Evolutionary conservation across 1,284 basidiomycete genomes (phyloP).

Genomic region (Cutaneotrichosporon curvatum): DNA sequence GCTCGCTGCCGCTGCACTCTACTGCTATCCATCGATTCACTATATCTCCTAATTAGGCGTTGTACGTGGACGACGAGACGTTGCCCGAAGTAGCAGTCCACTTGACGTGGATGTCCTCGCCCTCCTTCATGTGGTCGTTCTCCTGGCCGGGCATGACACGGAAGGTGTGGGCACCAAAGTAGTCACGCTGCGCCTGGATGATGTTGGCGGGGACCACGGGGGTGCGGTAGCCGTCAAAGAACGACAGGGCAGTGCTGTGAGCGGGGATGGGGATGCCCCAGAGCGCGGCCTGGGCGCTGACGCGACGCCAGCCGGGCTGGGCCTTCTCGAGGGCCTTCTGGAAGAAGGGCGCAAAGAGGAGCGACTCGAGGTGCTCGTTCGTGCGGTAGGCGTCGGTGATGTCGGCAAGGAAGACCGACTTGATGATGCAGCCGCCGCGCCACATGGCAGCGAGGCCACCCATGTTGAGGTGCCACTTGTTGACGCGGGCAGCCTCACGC

Average conservation of each 20-base stretch:
- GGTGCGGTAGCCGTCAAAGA: conserved; percentile 92
- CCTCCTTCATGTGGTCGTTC: conserved; percentile 68
- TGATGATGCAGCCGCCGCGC: conserved; percentile 99
- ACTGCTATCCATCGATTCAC: background rate
- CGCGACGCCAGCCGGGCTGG: conserved; percentile 96
- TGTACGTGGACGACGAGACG: conserved; percentile 83
- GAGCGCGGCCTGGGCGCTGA: conserved; percentile 90
- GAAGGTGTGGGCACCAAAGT: conserved; percentile 76
- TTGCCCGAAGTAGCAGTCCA: conserved; percentile 49
- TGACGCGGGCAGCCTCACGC: conserved; percentile 95
- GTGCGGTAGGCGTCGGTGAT: conserved; percentile 90
- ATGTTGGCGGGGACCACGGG: conserved; percentile 91
- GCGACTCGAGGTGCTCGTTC: conserved; percentile 77
- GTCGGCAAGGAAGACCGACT: conserved; percentile 86
- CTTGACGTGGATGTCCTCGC: conserved; percentile 70
- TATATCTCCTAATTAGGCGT: conserved; percentile 55
- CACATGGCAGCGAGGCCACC: conserved; percentile 98
- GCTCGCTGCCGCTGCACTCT: too few relatives aligned
- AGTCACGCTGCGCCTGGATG: conserved; percentile 75
- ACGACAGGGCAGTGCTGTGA: conserved; percentile 92
- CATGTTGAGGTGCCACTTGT: conserved; percentile 59
- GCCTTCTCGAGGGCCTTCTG: conserved; percentile 90
- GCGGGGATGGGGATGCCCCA: conserved; percentile 97
- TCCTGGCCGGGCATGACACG: conserved; percentile 80
- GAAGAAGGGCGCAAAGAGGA: conserved; percentile 98